Evolutionary conservation across 257 asterid genomes (phyloP).

Genomic region (Ophiorrhiza pumila): DNA sequence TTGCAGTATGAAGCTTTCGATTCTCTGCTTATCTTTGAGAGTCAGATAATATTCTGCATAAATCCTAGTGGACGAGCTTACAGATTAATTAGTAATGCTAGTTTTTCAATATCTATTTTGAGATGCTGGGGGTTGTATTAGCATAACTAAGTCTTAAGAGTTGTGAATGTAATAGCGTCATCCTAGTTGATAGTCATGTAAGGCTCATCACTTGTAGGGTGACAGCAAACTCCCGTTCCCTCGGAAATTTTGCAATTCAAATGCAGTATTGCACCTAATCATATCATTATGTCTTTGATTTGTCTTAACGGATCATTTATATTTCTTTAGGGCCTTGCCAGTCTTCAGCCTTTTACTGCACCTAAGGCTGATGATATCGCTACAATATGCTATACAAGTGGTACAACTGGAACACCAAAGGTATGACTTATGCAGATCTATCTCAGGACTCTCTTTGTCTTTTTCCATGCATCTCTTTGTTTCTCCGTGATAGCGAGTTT

Average conservation of each 20-base stretch:
- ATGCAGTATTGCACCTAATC: not conserved
- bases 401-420: conserved; percentile 98
- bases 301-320: not conserved
- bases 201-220: not conserved
- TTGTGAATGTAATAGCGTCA: not conserved
- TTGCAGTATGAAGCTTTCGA: not conserved
- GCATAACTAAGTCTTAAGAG: not conserved
- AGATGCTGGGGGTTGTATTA: not conserved
- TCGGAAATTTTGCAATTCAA: not conserved
- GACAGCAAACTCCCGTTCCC: not conserved
- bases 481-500: not conserved
- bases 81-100: not conserved
- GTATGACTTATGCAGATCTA: conserved; percentile 30
- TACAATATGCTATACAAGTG: conserved; percentile 92
- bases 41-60: not conserved
- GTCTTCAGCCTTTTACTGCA: conserved; percentile 62
- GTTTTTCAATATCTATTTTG: not conserved
- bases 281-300: not conserved
- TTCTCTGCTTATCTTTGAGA: not conserved
- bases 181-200: not conserved
- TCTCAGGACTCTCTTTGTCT: conserved; percentile 7
- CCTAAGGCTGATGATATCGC: conserved; percentile 82
- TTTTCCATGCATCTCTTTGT: too few species aligned
- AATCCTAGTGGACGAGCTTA: not conserved
- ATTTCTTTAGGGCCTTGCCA: conserved; percentile 53